phyloP scores from a whole-genome alignment of 2,329 filamentous ascomycete genomes.

The Monilinia polystroma region DNA sequence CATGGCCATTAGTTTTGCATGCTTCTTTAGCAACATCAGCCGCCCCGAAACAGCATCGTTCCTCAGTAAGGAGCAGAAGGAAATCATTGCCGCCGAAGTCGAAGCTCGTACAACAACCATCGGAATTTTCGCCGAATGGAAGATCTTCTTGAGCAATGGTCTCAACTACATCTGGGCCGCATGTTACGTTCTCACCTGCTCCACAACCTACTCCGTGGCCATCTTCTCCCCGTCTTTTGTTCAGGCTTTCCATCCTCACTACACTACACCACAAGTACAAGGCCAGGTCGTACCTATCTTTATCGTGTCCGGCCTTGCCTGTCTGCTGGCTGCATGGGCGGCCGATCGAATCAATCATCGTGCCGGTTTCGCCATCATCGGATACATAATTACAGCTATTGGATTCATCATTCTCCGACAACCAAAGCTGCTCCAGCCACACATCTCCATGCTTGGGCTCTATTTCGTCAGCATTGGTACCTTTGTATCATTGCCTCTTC shows the following conservation, averaged over 20 bases:
- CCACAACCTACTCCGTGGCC: constrained; percentile 51
- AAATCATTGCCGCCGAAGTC: constrained; percentile 29
- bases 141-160: constrained; percentile 58
- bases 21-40: constrained; percentile 42
- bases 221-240: constrained; percentile 59
- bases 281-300: constrained; percentile 45
- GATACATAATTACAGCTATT: constrained; percentile 37
- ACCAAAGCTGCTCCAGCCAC: constrained; percentile 27
- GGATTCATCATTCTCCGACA: constrained; percentile 43
- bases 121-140: constrained; percentile 60
- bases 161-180: constrained; percentile 52
- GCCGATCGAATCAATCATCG: constrained; percentile 43
- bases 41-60: constrained; percentile 25
- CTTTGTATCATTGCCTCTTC: constrained; percentile 61
- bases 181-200: constrained; percentile 37
- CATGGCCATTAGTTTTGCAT: constrained; percentile 44
- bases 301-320: constrained; percentile 39
- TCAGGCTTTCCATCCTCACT: constrained; percentile 69
- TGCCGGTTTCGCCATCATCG: constrained; percentile 41
- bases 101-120: constrained; percentile 56
- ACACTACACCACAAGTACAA: constrained; percentile 58
- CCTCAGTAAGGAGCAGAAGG: constrained; percentile 27
- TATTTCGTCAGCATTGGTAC: constrained; percentile 65
- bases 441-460: constrained; percentile 51
- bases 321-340: constrained; percentile 39